phyloP scores from a whole-genome alignment of 176 grass and related monocot species.

The Oryza meyeriana region DNA sequence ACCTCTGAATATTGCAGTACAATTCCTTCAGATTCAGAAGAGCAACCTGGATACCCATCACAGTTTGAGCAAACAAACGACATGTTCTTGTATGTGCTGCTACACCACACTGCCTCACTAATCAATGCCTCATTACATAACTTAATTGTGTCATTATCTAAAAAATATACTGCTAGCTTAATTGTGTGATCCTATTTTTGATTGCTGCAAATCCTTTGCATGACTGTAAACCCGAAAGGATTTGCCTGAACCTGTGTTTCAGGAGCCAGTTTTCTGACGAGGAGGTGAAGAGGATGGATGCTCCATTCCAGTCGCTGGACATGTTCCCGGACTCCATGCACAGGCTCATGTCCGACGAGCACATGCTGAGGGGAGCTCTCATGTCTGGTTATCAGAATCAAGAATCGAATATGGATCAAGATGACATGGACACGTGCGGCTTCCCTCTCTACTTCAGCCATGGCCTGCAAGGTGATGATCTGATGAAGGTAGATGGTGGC shows the following conservation, averaged over 20 bases:
- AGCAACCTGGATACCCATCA: slow-evolving; percentile 1
- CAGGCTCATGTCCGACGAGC: slow-evolving; percentile 42
- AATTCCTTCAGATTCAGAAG: background rate
- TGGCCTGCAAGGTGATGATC: slow-evolving; percentile 26
- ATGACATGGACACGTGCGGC: slow-evolving; percentile 42
- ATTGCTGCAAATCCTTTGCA: background rate
- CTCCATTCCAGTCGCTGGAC: slow-evolving; percentile 44
- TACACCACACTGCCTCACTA: background rate
- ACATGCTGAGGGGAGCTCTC: slow-evolving; percentile 34
- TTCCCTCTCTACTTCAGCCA: slow-evolving; percentile 53
- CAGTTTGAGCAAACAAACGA: slow-evolving; percentile 24
- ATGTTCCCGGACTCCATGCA: slow-evolving; percentile 58
- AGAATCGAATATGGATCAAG: background rate
- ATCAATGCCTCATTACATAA: background rate
- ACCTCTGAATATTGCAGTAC: background rate
- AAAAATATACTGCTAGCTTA: background rate
- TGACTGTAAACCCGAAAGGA: background rate
- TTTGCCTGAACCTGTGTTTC: background rate
- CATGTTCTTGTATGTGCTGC: slow-evolving; percentile 46
- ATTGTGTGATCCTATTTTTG: background rate
- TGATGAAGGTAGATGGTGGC: background rate
- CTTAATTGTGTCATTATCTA: too few relatives aligned
- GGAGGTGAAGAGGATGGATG: slow-evolving; percentile 48
- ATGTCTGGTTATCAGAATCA: slow-evolving; percentile 6
- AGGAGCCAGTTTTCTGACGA: slow-evolving; percentile 52